A percentile compares a stretch with the other conserved stretches of the same genome.
Conservation (phyloP, 441 rosid species). For the Capsella rubella region DNA sequence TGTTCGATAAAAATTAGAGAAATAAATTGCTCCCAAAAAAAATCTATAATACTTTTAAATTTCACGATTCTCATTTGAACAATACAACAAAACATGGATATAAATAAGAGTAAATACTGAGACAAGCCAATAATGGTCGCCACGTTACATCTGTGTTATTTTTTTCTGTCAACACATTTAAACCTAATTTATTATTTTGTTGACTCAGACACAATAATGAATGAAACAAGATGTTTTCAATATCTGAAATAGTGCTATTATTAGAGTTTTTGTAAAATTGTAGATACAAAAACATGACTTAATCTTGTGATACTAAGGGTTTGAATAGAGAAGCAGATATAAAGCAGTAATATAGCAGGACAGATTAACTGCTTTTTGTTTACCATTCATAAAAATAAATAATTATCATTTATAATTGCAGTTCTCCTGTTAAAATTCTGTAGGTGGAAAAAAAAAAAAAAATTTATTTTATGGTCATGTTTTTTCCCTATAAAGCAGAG, state of each 20-base stretch:
- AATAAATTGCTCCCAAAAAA: neutral
- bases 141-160: conserved; percentile 31
- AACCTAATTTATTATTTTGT: neutral
- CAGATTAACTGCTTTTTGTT: no score
- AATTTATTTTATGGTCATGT: no score
- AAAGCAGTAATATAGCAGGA: no score
- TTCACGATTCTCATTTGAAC: neutral
- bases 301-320: neutral
- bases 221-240: no score
- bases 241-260: no score
- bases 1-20: neutral
- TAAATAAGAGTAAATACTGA: neutral
- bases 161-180: conserved; percentile 12
- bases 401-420: no score
- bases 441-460: no score
- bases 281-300: neutral
- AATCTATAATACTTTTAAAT: neutral
- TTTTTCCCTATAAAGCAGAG: no score
- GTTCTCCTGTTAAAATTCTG: no score
- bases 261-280: neutral
- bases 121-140: conserved; percentile 32
- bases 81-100: neutral
- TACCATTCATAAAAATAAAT: no score
- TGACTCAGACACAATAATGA: conserved; percentile 3
- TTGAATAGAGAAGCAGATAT: no score